These are phyloP conservation scores for Capsicum baccatum DNA, from an alignment of 257 asterid genomes.

Conservation along the genomic window DNA sequence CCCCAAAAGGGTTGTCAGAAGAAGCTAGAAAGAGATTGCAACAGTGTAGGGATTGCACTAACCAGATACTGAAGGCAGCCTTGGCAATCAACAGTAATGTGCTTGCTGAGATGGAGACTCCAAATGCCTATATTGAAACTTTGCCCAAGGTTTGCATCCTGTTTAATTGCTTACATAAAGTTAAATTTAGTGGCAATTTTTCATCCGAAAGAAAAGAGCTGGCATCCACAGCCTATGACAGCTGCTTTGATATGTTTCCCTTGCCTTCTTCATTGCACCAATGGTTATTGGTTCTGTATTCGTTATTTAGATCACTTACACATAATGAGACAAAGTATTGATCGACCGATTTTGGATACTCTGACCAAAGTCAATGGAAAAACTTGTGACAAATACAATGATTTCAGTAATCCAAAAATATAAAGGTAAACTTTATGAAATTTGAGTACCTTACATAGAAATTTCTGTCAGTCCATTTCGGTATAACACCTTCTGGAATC, in stretches of 20 bases:
- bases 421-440: no score
- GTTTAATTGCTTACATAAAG: neutral
- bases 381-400: no score
- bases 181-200: neutral
- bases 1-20: constrained; percentile 81
- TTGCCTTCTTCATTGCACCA: constrained; percentile 7
- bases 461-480: no score
- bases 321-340: neutral
- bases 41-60: constrained; percentile 93
- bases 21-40: constrained; percentile 87
- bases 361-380: no score
- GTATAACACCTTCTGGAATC: no score
- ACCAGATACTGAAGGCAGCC: constrained; percentile 96
- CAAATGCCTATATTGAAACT: constrained; percentile 74
- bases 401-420: no score
- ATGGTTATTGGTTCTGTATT: neutral
- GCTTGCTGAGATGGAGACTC: constrained; percentile 94
- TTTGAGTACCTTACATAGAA: no score
- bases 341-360: no score
- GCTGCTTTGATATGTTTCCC: neutral
- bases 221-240: neutral
- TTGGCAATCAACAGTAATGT: constrained; percentile 89
- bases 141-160: constrained; percentile 79
- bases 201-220: neutral
- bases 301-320: neutral